Evolutionary conservation across 2,329 filamentous ascomycete genomes (phyloP), one percentile per base, ranked within the genome.

Genomic region (Botrytis squamosa): DNA sequence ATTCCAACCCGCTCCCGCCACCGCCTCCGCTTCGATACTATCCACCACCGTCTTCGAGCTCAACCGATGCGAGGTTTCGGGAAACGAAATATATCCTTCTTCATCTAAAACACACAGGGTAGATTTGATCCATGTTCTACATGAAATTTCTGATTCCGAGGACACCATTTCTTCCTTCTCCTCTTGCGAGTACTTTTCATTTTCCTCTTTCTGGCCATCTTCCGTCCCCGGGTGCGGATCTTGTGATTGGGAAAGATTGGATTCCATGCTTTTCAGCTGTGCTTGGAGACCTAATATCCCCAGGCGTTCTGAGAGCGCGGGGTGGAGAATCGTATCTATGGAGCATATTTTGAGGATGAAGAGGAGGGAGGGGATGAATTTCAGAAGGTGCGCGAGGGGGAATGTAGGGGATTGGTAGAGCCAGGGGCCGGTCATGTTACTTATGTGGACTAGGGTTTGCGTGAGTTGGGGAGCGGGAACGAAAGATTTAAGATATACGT

Each of bases 21-120:
- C 66, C 9, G 66, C 66, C 49, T 68, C 66, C 5, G 36, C 49
- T 29, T 68, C 66, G 14, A 68, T 44, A 57, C 49, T 42, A 22
- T 57, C 49, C 9, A 68, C 66, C 9, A 57, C 66, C 4, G 16
- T 44, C n/a, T 80, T 68, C 75, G 75, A n/a, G 1, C 49, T 42
- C 16, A 57, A 12, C 3, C 36, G 60, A 25, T n/a, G 22, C 36
- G 25, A 25, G 10, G 38, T 42, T 16, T 68, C 66, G 4, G 66
- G 66, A 22, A 68, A 68, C 5, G 66, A 33, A 22, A 68, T 68
- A 16, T 68, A 68, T 0, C 66, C 66, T 22, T 68, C 66, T 42
- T 68, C 66, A 9, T 68, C 66, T 1, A 68, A 10, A 12, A 25
- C 29, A 6, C 29, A 29, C 3, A 68, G 66, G 10, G 66, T 68